Evolutionary conservation across 768 basidiomycete species (phyloP), one percentile per base, ranked within the genome.

Genomic region (Neoboletus brunneissimus): DNA sequence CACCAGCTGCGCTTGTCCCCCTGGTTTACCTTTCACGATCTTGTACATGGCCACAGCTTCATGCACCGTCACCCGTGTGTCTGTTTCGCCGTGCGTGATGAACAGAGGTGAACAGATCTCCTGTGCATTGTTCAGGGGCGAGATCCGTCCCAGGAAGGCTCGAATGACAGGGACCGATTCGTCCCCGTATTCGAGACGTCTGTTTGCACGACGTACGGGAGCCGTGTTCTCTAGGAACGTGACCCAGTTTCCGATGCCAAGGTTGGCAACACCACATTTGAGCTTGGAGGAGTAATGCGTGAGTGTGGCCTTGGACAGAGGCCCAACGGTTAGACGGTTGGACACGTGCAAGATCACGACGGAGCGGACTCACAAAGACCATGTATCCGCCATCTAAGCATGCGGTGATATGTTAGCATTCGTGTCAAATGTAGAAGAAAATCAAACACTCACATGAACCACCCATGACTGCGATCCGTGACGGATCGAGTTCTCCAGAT

Each of bases 201-300:
- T 63, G 51, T 65, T 61, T 18, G 70, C 72, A 27, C 68, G 75
- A 20, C 76, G 70, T 25, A 67, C 61, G 0, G 72, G 56, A 18
- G 76, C 76, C 3, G 76, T 78, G 44, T 76, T 75, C 57, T 76
- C 65, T n/a, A 77, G 73, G 58, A 77, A 77, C 1, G 73, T 75
- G 12, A 71, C 64, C 69, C 73, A 77, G 54, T 77, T 72, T 23
- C 63, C 64, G 23, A 78, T 70, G 12, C 76, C 76, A 55, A 72
- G 78, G 57, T 77, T 73, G 34, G 75, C 74, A 15, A 78, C 57
- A 2, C 76, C 76, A 32, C 77, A 77, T 38, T 61, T 70, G 35
- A 78, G 69, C 58, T 72, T 72, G 53, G 72, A 61, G 18, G 77
- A 77, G 43, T 75, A 77, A 48, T 78, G 76, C 10, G 69, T 68